Percentiles rank a stretch among this genome's conserved stretches.
These are phyloP conservation scores for Pythium dissotocum DNA, from an alignment of 352 stramenopile species.

Conservation along the genomic window DNA sequence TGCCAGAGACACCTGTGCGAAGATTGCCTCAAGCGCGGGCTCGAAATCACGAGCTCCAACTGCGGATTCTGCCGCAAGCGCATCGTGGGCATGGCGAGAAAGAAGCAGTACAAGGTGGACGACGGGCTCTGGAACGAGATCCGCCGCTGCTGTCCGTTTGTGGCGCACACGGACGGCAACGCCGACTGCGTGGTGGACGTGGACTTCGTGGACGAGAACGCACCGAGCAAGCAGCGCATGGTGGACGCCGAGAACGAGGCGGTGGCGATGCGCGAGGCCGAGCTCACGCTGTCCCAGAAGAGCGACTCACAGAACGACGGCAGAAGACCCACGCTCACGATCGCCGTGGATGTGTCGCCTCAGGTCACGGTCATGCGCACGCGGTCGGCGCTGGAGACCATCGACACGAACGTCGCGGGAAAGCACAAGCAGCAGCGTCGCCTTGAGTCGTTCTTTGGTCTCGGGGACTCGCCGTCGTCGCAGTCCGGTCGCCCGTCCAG, in stretches of 20 bases:
- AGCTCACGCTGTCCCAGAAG: neutral
- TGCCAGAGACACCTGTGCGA: slow-evolving; percentile 70
- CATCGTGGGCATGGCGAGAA: slow-evolving; percentile 73
- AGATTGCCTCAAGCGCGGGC: slow-evolving; percentile 69
- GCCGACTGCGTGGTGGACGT: slow-evolving; percentile 26
- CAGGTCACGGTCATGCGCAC: neutral
- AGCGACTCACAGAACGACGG: neutral
- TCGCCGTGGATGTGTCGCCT: neutral
- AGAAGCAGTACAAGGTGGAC: slow-evolving; percentile 74
- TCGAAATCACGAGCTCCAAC: slow-evolving; percentile 77
- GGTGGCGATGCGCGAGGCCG: slow-evolving; percentile 1
- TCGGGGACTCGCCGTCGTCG: neutral
- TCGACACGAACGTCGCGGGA: no score
- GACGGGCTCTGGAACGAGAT: slow-evolving; percentile 65
- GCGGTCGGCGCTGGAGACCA: neutral
- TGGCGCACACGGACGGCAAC: slow-evolving; percentile 16
- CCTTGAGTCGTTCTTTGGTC: slow-evolving; percentile 27
- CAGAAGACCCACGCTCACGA: neutral
- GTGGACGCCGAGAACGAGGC: slow-evolving; percentile 21
- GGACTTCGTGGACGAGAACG: slow-evolving; percentile 32
- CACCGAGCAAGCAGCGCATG: slow-evolving; percentile 1
- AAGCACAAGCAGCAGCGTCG: slow-evolving; percentile 19
- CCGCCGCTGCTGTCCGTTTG: slow-evolving; percentile 48
- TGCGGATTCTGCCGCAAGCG: slow-evolving; percentile 80
- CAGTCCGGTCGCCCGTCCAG: slow-evolving; percentile 11